A percentile compares a stretch with the other conserved stretches of the same genome.
phyloP scores from a whole-genome alignment of 805 yeast genomes.

The Starmera quercuum region DNA sequence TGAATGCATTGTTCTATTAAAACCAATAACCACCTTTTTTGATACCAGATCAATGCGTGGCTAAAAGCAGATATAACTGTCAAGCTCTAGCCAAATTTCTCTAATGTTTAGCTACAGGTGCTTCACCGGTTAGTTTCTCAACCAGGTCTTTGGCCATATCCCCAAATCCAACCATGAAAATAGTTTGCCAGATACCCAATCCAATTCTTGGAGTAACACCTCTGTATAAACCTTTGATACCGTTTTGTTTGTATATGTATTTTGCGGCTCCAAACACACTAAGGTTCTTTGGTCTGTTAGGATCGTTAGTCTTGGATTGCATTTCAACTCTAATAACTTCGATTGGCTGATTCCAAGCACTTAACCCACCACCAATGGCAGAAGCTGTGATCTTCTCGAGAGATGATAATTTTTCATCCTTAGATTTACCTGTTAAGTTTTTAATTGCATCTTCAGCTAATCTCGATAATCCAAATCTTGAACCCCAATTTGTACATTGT shows the following conservation, averaged over 20 bases:
- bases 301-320: constrained; percentile 93
- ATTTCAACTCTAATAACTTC: constrained; percentile 97
- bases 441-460: constrained; percentile 84
- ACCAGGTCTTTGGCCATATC: constrained; percentile 79
- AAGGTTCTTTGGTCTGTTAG: constrained; percentile 90
- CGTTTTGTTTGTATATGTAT: constrained; percentile 78
- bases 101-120: constrained; percentile 35
- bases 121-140: constrained; percentile 53
- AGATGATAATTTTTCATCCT: constrained; percentile 58
- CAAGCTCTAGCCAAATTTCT: too few species aligned
- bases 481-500: constrained; percentile 99
- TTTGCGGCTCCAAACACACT: constrained; percentile 68
- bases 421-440: constrained; percentile 48
- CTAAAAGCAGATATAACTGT: too few species aligned
- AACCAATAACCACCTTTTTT: too few species aligned
- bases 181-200: constrained; percentile 96
- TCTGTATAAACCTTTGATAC: constrained; percentile 84
- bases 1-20: too few species aligned
- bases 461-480: constrained; percentile 89
- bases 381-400: constrained; percentile 79
- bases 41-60: too few species aligned
- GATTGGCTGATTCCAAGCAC: constrained; percentile 99
- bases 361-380: constrained; percentile 92
- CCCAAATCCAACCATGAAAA: constrained; percentile 97
- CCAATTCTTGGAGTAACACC: constrained; percentile 98